phyloP scores from a whole-genome alignment of 371 early-diverging fungal species.

The Mortierella sp. region DNA sequence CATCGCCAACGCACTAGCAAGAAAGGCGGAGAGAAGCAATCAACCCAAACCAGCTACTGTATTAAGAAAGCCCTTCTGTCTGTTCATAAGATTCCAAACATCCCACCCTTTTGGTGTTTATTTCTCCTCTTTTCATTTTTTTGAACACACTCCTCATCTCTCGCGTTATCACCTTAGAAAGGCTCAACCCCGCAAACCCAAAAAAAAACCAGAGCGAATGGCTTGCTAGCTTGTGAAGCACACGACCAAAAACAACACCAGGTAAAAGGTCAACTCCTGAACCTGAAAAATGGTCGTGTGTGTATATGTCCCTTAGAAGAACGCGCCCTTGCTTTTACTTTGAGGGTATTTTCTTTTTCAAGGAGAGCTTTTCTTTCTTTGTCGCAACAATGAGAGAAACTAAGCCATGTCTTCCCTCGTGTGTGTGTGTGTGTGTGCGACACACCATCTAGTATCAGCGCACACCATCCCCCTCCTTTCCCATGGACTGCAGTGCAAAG shows the following conservation, averaged over 20 bases:
- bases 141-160: background rate
- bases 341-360: background rate
- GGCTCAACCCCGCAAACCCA: background rate
- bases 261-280: background rate
- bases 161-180: background rate
- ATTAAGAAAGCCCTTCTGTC: background rate
- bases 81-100: background rate
- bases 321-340: background rate
- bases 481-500: background rate
- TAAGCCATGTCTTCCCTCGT: background rate
- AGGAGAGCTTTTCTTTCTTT: background rate
- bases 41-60: background rate
- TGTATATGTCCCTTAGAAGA: background rate
- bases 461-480: background rate
- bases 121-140: background rate
- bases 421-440: background rate
- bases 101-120: background rate
- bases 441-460: background rate
- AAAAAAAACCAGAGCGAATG: background rate
- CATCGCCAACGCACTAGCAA: background rate
- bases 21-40: background rate
- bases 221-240: background rate
- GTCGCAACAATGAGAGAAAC: background rate
- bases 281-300: slow-evolving; percentile 10
- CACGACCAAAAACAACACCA: background rate